Conservation (phyloP, 2,329 filamentous ascomycete species). For the Xylariaceae sp. region DNA sequence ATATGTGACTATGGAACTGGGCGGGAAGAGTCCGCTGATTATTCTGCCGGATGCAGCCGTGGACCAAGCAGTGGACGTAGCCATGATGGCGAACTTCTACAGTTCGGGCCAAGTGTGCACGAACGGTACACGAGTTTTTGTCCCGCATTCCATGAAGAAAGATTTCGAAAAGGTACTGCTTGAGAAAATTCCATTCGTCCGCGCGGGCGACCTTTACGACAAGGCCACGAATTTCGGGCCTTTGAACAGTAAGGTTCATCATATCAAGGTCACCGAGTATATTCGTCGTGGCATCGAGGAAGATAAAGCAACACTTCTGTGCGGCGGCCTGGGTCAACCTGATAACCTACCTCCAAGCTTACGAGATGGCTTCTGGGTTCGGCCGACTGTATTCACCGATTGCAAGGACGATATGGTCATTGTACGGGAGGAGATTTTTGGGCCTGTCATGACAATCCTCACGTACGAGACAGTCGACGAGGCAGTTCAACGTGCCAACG, state of each 20-base stretch:
- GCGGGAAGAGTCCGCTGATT: conserved; percentile 78
- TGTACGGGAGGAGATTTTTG: conserved; percentile 80
- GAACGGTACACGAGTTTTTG: conserved; percentile 84
- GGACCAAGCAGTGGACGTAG: conserved; percentile 77
- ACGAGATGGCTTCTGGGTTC: conserved; percentile 72
- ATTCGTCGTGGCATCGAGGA: conserved; percentile 68
- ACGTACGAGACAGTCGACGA: conserved; percentile 68
- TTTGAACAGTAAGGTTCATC: conserved; percentile 68
- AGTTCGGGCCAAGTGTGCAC: conserved; percentile 89
- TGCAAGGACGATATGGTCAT: conserved; percentile 81
- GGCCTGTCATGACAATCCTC: conserved; percentile 79
- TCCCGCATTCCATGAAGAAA: conserved; percentile 61
- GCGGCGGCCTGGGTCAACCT: conserved; percentile 63
- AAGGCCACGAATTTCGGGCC: conserved; percentile 76
- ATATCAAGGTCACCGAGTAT: conserved; percentile 73
- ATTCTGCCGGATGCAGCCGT: conserved; percentile 76
- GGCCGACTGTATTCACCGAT: conserved; percentile 79
- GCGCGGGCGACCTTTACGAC: conserved; percentile 70
- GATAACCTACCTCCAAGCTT: conserved; percentile 46
- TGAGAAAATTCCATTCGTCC: conserved; percentile 65
- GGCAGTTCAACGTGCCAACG: conserved; percentile 68
- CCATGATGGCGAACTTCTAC: conserved; percentile 94
- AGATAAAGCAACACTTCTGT: conserved; percentile 70
- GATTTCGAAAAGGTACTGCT: conserved; percentile 66
- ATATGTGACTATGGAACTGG: conserved; percentile 87